Conservation (phyloP, 345 rosid genomes). For the Salix udensis region DNA sequence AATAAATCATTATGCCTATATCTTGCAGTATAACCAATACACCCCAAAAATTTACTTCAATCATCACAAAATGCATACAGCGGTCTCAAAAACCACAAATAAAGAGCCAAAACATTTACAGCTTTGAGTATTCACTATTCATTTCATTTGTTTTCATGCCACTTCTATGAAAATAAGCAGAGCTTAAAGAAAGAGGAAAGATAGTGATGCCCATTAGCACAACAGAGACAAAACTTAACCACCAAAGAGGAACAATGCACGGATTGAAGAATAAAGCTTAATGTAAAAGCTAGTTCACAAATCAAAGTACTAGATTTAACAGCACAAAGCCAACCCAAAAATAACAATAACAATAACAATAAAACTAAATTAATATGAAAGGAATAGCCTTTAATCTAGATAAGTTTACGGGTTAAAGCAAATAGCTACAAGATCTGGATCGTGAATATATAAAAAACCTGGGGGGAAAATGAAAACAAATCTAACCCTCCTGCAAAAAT, state of each 20-base stretch:
- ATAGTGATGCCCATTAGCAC: background rate
- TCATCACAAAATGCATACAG: background rate
- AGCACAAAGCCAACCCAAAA: background rate
- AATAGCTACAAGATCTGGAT: background rate
- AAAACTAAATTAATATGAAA: background rate
- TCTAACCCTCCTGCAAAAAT: background rate
- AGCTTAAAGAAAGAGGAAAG: background rate
- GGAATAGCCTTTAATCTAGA: background rate
- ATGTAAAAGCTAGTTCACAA: background rate
- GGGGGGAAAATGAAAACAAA: background rate
- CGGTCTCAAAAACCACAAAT: background rate
- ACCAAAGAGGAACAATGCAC: background rate
- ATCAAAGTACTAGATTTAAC: slow-evolving; percentile 2
- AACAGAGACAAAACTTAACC: background rate
- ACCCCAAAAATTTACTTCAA: background rate
- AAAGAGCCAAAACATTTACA: background rate
- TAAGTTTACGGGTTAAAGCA: background rate
- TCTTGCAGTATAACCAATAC: background rate
- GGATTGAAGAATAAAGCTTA: background rate
- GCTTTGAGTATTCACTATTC: background rate
- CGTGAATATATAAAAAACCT: background rate
- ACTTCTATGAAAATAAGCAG: background rate
- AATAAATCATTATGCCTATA: background rate
- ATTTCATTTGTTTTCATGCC: background rate
- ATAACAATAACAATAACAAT: background rate